Conservation (phyloP, 176 grass and related monocot species). For the Elymus sibiricus region DNA sequence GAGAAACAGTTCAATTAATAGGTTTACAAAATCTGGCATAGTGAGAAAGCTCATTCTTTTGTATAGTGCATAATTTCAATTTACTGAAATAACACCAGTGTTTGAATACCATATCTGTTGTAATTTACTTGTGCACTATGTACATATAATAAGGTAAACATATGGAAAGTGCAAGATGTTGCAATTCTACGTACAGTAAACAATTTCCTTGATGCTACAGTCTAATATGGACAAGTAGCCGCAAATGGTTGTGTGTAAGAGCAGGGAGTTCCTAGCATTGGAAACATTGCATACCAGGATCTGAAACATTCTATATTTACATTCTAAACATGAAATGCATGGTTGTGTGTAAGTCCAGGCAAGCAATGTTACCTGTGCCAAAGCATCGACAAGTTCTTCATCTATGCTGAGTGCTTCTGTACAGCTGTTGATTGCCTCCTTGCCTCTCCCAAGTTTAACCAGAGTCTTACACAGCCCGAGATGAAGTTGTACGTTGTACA, state of each 20-base stretch:
- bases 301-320: not conserved
- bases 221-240: not conserved
- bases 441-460: slow-evolving; percentile 97
- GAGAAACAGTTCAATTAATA: not conserved
- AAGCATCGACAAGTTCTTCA: slow-evolving; percentile 81
- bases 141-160: not conserved
- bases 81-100: not conserved
- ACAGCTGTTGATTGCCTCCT: slow-evolving; percentile 80
- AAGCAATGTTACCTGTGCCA: slow-evolving; percentile 71
- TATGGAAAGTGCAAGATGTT: not conserved
- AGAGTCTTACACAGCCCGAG: slow-evolving; percentile 91
- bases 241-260: not conserved
- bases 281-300: not conserved
- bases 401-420: slow-evolving; percentile 83
- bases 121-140: not conserved
- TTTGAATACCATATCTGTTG: not conserved
- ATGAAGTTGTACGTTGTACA: slow-evolving; percentile 82
- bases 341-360: not conserved
- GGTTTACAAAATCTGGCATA: not conserved
- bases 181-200: not conserved
- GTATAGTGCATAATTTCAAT: not conserved
- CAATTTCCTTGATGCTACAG: not conserved
- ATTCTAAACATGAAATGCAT: not conserved
- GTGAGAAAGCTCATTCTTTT: not conserved
- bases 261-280: not conserved